Evolutionary conservation across 2,329 filamentous ascomycete species (phyloP).

Genomic region (Arthrobotrys conoides): DNA sequence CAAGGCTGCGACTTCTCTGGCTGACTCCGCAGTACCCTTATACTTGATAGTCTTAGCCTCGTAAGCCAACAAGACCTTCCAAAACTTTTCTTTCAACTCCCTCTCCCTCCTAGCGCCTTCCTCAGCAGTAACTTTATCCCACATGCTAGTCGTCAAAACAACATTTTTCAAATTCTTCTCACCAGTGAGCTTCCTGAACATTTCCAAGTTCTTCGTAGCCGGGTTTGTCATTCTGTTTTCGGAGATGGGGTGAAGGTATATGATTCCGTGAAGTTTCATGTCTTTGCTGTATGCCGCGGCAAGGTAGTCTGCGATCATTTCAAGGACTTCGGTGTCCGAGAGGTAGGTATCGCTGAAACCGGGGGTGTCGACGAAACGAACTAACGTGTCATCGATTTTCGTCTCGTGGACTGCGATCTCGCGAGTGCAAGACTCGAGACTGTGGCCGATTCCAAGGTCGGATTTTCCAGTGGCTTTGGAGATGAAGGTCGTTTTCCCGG

Average conservation of each 20-base stretch:
- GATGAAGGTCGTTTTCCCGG: constrained; percentile 67
- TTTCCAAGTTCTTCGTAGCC: constrained; percentile 67
- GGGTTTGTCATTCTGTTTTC: constrained; percentile 67
- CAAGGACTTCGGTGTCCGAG: constrained; percentile 69
- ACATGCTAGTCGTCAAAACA: constrained; percentile 68
- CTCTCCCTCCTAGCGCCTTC: constrained; percentile 50
- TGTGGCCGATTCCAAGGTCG: constrained; percentile 66
- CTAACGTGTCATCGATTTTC: constrained; percentile 56
- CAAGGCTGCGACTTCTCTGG: constrained; percentile 44
- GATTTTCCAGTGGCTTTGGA: constrained; percentile 65
- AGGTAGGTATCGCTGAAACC: constrained; percentile 70
- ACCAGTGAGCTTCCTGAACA: constrained; percentile 69
- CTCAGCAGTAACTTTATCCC: constrained; percentile 65
- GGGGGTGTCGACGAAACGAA: constrained; percentile 69
- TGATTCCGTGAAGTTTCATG: constrained; percentile 68
- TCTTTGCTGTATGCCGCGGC: constrained; percentile 65
- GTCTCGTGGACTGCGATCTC: constrained; percentile 48
- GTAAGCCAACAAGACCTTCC: constrained; percentile 61
- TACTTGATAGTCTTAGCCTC: constrained; percentile 61
- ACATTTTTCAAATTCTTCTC: constrained; percentile 67
- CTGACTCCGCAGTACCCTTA: constrained; percentile 59
- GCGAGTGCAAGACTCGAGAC: constrained; percentile 65
- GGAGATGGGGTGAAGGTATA: constrained; percentile 70
- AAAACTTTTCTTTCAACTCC: constrained; percentile 62
- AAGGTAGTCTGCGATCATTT: constrained; percentile 68